Base-by-base conservation (phyloP, 108 stramenopile genomes). In the Epipyxis sp. region DNA sequence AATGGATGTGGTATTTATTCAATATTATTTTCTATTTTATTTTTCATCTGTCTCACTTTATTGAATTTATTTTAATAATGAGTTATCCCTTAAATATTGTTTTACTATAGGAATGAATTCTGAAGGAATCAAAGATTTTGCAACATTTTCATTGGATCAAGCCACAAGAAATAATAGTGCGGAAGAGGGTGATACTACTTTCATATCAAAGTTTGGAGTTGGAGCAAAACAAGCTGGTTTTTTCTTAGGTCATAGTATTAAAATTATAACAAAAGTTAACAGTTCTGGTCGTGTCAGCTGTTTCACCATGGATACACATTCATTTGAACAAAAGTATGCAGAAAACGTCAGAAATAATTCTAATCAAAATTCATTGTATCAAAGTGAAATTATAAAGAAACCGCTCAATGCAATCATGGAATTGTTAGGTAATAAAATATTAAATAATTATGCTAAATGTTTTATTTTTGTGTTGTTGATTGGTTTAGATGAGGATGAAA, bases 191-290 rank as follows among this genome's bases (percentile, higher is more conserved):
- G 77, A 74, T 69, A 59, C 40, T 16, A 69, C 46, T 25, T 81
- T 78, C 76, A 80, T 82, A 30, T 79, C 78, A 35, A 82, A 81
- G 81, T 82, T 82, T 30, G 81, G 81, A n/a, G 81, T 82, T 39
- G 81, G 81, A 0, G 81, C 81, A 29, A 79, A 80, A 1, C 81
- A 82, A n/a, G 81, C 78, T 1, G 81, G 81, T 1, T 82, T 82
- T 61, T 82, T 76, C 34, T 42, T 82, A 27, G 81, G 81, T 27
- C 74, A 79, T 32, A 39, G 80, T 35, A 62, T 82, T 35, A 40
- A 30, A 54, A 80, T 79, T 13, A 42, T 81, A 42, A 80, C 81
- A 34, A 82, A 77, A 35, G 72, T 77, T 1, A 40, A 74, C 1
- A 37, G 27, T 1, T 42, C 37, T 6, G 59, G 65, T 1, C 79